Evolutionary conservation across 306 rosid genomes (phyloP).

Genomic region (Ceratonia siliqua): DNA sequence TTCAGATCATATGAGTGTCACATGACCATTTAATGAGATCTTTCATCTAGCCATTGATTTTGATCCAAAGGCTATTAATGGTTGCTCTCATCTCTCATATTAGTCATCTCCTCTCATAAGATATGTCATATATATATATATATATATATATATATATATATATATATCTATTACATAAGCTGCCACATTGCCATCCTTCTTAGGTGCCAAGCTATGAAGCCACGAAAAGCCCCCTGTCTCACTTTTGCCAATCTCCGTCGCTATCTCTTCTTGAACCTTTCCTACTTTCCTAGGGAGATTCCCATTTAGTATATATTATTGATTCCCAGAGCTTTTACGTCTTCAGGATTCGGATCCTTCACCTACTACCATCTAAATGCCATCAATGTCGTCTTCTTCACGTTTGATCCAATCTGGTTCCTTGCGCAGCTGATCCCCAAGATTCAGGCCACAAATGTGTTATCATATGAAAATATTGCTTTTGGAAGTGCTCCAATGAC

Average conservation of each 20-base stretch:
- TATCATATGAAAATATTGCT: background rate
- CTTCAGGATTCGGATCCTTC: conserved; percentile 42
- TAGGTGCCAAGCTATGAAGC: conserved; percentile 34
- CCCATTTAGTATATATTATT: conserved; percentile 1
- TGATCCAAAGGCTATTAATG: no score
- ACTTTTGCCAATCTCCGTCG: background rate
- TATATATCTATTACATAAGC: no score
- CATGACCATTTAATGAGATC: no score
- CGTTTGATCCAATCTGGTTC: conserved; percentile 38
- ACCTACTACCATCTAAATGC: no score
- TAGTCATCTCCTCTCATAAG: no score
- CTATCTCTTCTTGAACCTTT: background rate
- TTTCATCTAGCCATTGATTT: no score
- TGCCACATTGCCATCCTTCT: conserved; percentile 55
- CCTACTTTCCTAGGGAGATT: conserved; percentile 46
- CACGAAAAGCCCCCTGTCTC: background rate
- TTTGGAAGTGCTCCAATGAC: background rate
- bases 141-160: no score
- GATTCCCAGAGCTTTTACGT: conserved; percentile 5
- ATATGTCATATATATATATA: no score
- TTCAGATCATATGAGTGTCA: no score
- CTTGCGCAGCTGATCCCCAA: conserved; percentile 6
- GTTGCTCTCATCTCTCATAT: no score
- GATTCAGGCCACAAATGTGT: conserved; percentile 19
- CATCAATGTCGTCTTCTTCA: conserved; percentile 8